phyloP scores from a whole-genome alignment of 176 grass and related monocot species.

The Urochloa ruziziensis region DNA sequence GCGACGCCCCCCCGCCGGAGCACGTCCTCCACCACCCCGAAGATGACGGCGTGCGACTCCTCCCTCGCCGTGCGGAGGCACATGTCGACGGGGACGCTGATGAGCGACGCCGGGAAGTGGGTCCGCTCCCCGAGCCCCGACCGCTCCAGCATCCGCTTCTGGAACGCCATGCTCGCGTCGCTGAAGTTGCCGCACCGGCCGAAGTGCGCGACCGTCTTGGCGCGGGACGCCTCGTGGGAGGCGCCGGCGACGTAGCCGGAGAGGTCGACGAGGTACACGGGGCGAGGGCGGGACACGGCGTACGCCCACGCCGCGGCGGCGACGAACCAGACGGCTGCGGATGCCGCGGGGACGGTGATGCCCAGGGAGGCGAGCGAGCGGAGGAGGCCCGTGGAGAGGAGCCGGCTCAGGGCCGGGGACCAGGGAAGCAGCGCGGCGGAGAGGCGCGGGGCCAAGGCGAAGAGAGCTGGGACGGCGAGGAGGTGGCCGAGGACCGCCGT shows the following conservation, averaged over 20 bases:
- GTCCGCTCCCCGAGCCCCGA: conserved; percentile 71
- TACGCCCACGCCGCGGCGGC: conserved; percentile 34
- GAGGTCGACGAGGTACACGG: conserved; percentile 71
- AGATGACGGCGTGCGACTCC: conserved; percentile 82
- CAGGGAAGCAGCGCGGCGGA: background rate
- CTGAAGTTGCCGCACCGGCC: conserved; percentile 40
- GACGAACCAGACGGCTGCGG: background rate
- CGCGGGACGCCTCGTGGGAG: conserved; percentile 52
- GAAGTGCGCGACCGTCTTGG: conserved; percentile 67
- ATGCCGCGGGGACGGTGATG: background rate
- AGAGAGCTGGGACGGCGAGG: conserved; percentile 22
- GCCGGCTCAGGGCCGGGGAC: background rate
- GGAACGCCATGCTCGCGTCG: conserved; percentile 78
- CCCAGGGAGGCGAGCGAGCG: background rate
- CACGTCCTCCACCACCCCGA: conserved; percentile 69
- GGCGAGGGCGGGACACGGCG: conserved; percentile 36
- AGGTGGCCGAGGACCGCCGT: conserved; percentile 28
- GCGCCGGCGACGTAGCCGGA: conserved; percentile 47
- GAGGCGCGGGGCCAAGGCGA: background rate
- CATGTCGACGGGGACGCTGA: conserved; percentile 51
- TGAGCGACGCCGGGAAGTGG: conserved; percentile 76
- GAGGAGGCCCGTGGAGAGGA: background rate
- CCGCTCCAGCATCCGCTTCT: conserved; percentile 87
- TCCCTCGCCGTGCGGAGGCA: conserved; percentile 59
- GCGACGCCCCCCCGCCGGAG: conserved; percentile 28